Conservation (phyloP, 2,329 filamentous ascomycete genomes). For the Acarospora socialis region DNA sequence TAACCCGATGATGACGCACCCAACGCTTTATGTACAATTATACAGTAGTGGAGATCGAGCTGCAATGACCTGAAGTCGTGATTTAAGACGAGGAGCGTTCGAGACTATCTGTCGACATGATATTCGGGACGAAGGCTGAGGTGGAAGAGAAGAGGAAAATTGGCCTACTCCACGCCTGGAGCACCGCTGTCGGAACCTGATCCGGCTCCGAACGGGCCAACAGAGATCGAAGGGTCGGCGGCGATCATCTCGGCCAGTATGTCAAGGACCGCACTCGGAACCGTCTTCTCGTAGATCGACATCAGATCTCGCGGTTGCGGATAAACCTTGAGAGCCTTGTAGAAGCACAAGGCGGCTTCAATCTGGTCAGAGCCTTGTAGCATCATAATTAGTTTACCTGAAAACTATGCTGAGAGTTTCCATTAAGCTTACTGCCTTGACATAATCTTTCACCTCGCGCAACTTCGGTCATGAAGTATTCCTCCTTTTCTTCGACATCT, state of each 20-base stretch:
- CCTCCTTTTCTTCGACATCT: constrained; percentile 84
- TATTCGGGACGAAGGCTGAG: too few relatives aligned
- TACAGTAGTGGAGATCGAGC: too few relatives aligned
- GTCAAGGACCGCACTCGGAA: constrained; percentile 92
- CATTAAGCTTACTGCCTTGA: constrained; percentile 52
- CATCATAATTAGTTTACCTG: constrained; percentile 10
- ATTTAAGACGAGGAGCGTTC: too few relatives aligned
- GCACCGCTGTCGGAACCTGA: constrained; percentile 3
- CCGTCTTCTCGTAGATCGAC: constrained; percentile 95
- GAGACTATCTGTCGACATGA: too few relatives aligned
- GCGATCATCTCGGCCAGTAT: constrained; percentile 97
- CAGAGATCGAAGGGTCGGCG: constrained; percentile 60
- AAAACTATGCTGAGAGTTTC: not conserved
- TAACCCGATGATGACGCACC: too few relatives aligned
- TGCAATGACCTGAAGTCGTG: too few relatives aligned
- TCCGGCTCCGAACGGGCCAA: constrained; percentile 30
- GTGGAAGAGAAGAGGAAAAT: not conserved
- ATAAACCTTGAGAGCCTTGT: constrained; percentile 97
- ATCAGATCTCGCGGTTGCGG: constrained; percentile 86
- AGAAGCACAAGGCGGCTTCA: constrained; percentile 88
- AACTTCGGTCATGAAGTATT: constrained; percentile 93
- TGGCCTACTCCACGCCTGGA: constrained; percentile 6
- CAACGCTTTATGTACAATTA: too few relatives aligned
- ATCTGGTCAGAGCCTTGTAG: constrained; percentile 33
- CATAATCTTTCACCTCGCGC: constrained; percentile 74